Percentiles rank a stretch among this genome's conserved stretches.
Evolutionary conservation across 176 grass and related monocot species (phyloP).

Genomic region (Zoysia japonica): DNA sequence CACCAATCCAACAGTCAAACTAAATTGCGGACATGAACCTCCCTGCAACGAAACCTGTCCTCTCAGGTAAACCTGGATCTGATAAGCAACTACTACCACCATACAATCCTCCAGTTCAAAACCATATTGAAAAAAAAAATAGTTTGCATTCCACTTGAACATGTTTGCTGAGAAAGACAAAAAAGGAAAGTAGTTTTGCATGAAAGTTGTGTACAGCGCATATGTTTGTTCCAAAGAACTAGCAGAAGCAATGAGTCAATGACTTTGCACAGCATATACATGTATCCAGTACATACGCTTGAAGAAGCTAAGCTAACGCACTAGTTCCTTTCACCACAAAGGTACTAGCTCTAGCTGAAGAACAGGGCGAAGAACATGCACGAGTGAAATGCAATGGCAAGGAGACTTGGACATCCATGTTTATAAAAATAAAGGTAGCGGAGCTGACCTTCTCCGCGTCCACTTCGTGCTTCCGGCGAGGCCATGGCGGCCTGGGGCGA

Average conservation of each 20-base stretch:
- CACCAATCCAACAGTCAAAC: not conserved
- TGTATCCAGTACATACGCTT: not conserved
- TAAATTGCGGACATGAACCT: no score
- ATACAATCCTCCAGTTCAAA: not conserved
- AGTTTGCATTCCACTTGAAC: not conserved
- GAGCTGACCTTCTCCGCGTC: conserved; percentile 36
- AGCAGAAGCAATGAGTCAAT: not conserved
- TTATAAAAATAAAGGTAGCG: not conserved
- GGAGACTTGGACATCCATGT: not conserved
- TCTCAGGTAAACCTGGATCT: not conserved
- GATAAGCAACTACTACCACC: not conserved
- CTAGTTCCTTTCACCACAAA: not conserved
- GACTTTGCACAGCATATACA: not conserved
- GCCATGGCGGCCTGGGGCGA: conserved; percentile 39
- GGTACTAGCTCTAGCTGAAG: conserved; percentile 2
- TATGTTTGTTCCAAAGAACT: no score
- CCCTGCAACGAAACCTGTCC: not conserved
- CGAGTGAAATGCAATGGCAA: conserved; percentile 1
- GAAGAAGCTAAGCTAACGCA: not conserved
- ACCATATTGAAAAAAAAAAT: not conserved
- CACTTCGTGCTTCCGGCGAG: not conserved
- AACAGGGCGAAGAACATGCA: not conserved
- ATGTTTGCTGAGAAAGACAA: not conserved
- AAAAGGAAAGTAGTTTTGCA: not conserved
- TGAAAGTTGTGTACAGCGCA: not conserved